These are phyloP conservation scores for Podospora tetraspora DNA, from an alignment of 495 filamentous ascomycete species.

Conservation along the genomic window DNA sequence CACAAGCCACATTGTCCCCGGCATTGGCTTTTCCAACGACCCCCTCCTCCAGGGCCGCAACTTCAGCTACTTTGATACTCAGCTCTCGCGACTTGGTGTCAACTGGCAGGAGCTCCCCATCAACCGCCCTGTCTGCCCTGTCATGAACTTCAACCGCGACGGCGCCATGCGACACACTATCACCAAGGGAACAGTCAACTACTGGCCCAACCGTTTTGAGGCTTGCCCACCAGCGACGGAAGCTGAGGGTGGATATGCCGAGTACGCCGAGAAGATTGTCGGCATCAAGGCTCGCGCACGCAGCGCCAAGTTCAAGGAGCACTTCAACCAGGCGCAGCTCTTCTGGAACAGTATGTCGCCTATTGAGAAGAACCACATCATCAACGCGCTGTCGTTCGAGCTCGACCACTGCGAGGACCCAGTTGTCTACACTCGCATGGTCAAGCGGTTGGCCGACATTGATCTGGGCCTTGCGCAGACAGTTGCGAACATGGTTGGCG, in stretches of 20 bases:
- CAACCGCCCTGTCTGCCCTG: slow-evolving; percentile 69
- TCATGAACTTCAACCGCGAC: slow-evolving; percentile 76
- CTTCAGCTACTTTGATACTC: slow-evolving; percentile 86
- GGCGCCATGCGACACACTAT: slow-evolving; percentile 58
- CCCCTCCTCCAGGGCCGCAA: slow-evolving; percentile 78
- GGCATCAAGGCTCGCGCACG: slow-evolving; percentile 67
- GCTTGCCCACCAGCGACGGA: slow-evolving; percentile 54
- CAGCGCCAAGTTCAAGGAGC: slow-evolving; percentile 76
- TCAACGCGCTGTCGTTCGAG: slow-evolving; percentile 71
- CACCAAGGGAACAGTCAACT: slow-evolving; percentile 65
- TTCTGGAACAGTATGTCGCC: slow-evolving; percentile 76
- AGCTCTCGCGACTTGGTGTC: slow-evolving; percentile 71
- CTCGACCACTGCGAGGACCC: slow-evolving; percentile 87
- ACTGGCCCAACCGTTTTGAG: slow-evolving; percentile 80
- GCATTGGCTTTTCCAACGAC: slow-evolving; percentile 83
- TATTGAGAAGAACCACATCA: slow-evolving; percentile 66
- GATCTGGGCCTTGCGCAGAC: slow-evolving; percentile 64
- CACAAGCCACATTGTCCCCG: slow-evolving; percentile 78
- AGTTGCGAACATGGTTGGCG: slow-evolving; percentile 67
- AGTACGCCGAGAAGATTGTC: slow-evolving; percentile 59
- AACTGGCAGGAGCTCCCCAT: slow-evolving; percentile 88
- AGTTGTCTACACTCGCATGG: slow-evolving; percentile 69
- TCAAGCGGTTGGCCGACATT: slow-evolving; percentile 64
- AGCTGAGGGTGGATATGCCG: slow-evolving; percentile 61
- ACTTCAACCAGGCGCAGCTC: slow-evolving; percentile 64